Base-by-base conservation (phyloP, 2,329 filamentous ascomycete species). In the Ceratocystis huliohia region DNA sequence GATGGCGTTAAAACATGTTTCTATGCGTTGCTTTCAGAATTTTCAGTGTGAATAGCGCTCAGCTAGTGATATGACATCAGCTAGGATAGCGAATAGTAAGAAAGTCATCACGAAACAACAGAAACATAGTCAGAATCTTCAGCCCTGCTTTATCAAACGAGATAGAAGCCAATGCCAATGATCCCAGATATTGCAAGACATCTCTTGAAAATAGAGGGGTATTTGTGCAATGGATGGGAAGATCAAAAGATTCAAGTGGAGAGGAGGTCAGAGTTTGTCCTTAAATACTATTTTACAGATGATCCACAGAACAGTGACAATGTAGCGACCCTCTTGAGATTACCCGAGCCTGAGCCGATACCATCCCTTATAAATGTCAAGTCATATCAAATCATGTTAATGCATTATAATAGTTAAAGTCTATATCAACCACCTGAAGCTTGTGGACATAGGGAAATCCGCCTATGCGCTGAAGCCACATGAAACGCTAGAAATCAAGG, bases 41-140 rank as follows among this genome's bases (percentile, higher is more conserved):
- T 68, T 68, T 68, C 66, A 68, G 66, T 66, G 66, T 68, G 66
- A 68, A 66, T 68, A 68, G 45, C 57, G 62, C 66, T 65, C 66
- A 68, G 25, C 64, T 65, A 56, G 41, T 10, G 56, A 63, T 37
- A 41, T 48, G 25, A 57, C 44, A 65, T 41, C 62, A 46, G 20
- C 46, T 46, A 56, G 46, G n/a, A 20, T 57, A 62, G 48, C 56
- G 41, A 65, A 45, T 17, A 37, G 41, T 53, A 66, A 25, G 63
- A 67, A 65, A 67, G 66, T 65, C 62, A 67, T 67, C 66, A 67
- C 66, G 25, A 67, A 67, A 56, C 66, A 67, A 65, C 48, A 66
- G 44, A 66, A 48, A 59, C 56, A n/a, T 3, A n/a, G 5, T 6
- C 15, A 8, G 56, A 59, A 59, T 59, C 63, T 64, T 64, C 46